Evolutionary conservation across 2,329 filamentous ascomycete species (phyloP), one percentile per base, ranked within the genome.

Genomic region (Didymella segeticola): DNA sequence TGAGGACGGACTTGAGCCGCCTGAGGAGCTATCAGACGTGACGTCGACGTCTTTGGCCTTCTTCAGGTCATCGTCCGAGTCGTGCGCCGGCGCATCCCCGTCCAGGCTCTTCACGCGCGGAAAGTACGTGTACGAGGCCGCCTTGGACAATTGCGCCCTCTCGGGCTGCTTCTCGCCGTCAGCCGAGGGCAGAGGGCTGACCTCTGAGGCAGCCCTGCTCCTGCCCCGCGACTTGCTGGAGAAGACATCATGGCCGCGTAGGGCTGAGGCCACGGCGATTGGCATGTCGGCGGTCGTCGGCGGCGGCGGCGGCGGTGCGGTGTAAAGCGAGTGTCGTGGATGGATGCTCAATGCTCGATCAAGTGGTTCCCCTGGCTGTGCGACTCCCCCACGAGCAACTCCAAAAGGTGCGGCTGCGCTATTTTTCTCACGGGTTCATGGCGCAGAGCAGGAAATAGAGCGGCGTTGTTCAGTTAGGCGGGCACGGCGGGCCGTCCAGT

Each of bases 1-100:
- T 25, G 74, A 75, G 23, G 77, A 76, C 10, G 78, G 78, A 43
- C 77, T 80, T 9, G 75, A 78, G 50, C 74, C 76, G 22, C 73
- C 78, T 15, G 78, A 79, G 15, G 77, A 78, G 47, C 74, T 73
- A 56, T 68, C 71, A 11, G 71, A 71, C 4, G 63, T 62, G 26
- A 60, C 58, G 54, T 79, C 76, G 34, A 61, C 69, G 47, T 60
- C 61, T 37, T 54, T 61, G 48, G 52, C 56, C 15, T 58, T 54
- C 31, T 68, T 63, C 46, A 72, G 54, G 25, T 75, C 68, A 19
- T 72, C 69, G 10, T 54, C 51, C 2, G 39, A 48, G 30, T 75
- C 72, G 26, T 69, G 60, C 37, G 67, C 59, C 20, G 64, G 56
- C 22, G 69, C 46, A 39, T 67, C 69, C n/a, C 69, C 65, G 43